These are phyloP conservation scores for Somion occarium DNA, from an alignment of 1,284 basidiomycete species.

Conservation along the genomic window DNA sequence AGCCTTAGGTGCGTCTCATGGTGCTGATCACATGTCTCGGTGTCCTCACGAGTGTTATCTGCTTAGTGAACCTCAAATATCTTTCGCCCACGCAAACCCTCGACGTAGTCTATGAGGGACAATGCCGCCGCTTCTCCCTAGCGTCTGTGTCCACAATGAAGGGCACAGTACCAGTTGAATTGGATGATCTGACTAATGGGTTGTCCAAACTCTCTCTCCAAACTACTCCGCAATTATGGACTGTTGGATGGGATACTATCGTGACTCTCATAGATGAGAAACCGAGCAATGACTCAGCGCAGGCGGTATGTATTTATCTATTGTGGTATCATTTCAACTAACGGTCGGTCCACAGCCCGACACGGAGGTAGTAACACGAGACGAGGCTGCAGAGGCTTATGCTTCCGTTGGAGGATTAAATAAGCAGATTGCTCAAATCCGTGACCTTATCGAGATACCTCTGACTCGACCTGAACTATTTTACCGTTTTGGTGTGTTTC, in stretches of 20 bases:
- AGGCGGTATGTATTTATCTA: background rate
- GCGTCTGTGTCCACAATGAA: conserved; percentile 39
- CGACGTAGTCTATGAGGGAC: conserved; percentile 62
- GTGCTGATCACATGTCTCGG: conserved; percentile 1
- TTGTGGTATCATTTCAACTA: too few relatives aligned
- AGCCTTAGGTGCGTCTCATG: conserved; percentile 44
- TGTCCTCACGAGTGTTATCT: conserved; percentile 6
- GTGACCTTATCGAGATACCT: conserved; percentile 93
- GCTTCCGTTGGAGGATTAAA: conserved; percentile 84
- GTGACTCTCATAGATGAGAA: conserved; percentile 41
- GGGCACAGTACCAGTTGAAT: conserved; percentile 21
- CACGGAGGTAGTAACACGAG: background rate
- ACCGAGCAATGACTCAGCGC: conserved; percentile 12
- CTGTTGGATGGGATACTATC: conserved; percentile 56
- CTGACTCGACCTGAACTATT: conserved; percentile 89
- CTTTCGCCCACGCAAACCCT: conserved; percentile 59
- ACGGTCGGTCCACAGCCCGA: background rate
- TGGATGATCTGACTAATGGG: conserved; percentile 33
- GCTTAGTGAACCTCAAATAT: conserved; percentile 69
- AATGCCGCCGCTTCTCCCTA: conserved; percentile 48
- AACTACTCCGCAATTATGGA: conserved; percentile 41
- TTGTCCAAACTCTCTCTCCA: conserved; percentile 41
- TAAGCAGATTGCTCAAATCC: conserved; percentile 85
- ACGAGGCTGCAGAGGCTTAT: conserved; percentile 46
- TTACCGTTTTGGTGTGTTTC: conserved; percentile 71